Percentiles rank a stretch among this genome's conserved stretches.
These are phyloP conservation scores for Cardiospermum halicacabum DNA, from an alignment of 345 rosid species.

Conservation along the genomic window DNA sequence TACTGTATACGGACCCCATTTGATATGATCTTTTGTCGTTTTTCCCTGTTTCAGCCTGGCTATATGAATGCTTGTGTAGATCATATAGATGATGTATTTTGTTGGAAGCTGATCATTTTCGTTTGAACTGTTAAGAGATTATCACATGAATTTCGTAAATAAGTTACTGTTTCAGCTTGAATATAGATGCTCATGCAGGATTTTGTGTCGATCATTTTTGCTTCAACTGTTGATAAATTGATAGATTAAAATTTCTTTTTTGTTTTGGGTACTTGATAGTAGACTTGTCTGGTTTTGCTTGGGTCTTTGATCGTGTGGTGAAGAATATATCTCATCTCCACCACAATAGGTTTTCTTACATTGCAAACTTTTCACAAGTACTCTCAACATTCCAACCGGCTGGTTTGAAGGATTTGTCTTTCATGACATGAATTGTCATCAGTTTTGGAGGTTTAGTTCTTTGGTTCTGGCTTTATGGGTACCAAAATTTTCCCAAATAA, in stretches of 20 bases:
- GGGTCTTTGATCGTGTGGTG: slow-evolving; percentile 38
- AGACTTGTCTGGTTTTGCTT: slow-evolving; percentile 36
- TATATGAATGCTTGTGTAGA: too few relatives aligned
- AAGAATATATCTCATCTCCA: slow-evolving; percentile 28
- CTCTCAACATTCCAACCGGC: slow-evolving; percentile 28
- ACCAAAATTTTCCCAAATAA: slow-evolving; percentile 7
- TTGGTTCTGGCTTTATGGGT: slow-evolving; percentile 39
- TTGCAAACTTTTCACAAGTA: slow-evolving; percentile 31
- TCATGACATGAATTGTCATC: background rate
- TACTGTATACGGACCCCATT: too few relatives aligned
- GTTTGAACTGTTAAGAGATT: too few relatives aligned
- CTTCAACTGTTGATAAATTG: too few relatives aligned
- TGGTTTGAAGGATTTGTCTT: slow-evolving; percentile 44
- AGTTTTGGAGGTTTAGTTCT: slow-evolving; percentile 36
- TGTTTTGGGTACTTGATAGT: slow-evolving; percentile 12
- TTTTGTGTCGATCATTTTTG: too few relatives aligned
- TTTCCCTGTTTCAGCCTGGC: too few relatives aligned
- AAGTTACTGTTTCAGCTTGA: too few relatives aligned
- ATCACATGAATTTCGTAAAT: too few relatives aligned
- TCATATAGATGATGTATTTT: too few relatives aligned
- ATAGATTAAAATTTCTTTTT: background rate
- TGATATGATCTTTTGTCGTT: too few relatives aligned
- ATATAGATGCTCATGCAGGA: too few relatives aligned
- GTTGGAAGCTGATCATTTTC: too few relatives aligned
- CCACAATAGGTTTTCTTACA: slow-evolving; percentile 31